Evolutionary conservation across 2,329 filamentous ascomycete genomes (phyloP), one percentile per base, ranked within the genome.

Genomic region (Ambrosiella beaveri): DNA sequence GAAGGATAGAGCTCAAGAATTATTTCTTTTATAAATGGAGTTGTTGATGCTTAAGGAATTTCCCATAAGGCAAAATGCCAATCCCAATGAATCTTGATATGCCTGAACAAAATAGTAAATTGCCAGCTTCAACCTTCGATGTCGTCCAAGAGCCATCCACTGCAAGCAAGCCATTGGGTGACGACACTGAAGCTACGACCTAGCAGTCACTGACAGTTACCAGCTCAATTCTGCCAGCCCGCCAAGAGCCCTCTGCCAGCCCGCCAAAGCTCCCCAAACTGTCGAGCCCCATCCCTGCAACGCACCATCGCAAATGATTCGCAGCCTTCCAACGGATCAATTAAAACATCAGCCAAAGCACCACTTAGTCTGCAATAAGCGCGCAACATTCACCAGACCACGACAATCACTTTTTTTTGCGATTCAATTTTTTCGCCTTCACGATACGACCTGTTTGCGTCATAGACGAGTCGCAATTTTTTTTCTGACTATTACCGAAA

Each of bases 201-300:
- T 11, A 19, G 13, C 27, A 51, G 47, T 7, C 8, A 51, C 17
- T 35, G 47, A 36, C 47, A 51, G 47, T 19, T 36, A 19, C 13
- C 19, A 35, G 9, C 8, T 6, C 4, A 11, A n/a, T 2, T n/a
- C n/a, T 41, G 39, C 11, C 39, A 41, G 39, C 11, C 39, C 39
- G 39, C 9, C 39, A 41, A 11, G 11, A 11, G 11, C 8, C 12
- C 13, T 51, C 13, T 51, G 47, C 17, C 47, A 51, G 47, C 47
- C 7, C 47, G 35, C 27, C 12, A n/a, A 51, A 51, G 19, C 47
- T 51, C 17, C n/a, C 15, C 17, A 8, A 11, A 15, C 15, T 44
- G 51, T 15, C 35, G 11, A 19, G n/a, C 38, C 13, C 44, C 11
- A 57, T 57, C 56, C 56, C 56, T 57, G 56, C 56, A 51, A 17